Conservation (phyloP, 148 eudicot genomes). For the Diospyros kaki region DNA sequence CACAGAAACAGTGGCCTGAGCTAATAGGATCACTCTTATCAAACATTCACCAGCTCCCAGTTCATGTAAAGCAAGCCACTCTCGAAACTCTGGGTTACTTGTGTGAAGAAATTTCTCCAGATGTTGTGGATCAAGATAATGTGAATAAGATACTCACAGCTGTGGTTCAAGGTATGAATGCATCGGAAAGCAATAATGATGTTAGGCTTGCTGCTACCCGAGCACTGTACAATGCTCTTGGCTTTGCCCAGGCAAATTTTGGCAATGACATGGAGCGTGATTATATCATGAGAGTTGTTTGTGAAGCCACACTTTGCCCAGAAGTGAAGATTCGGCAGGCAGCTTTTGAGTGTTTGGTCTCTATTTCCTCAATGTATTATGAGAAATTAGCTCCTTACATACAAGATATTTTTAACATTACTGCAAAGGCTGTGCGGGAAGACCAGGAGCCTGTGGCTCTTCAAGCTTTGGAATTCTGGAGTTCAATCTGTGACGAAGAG, state of each 20-base stretch:
- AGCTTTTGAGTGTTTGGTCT: conserved; percentile 91
- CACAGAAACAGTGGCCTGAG: conserved; percentile 88
- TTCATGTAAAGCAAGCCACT: conserved; percentile 79
- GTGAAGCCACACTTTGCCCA: conserved; percentile 78
- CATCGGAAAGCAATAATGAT: conserved; percentile 21
- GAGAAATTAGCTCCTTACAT: conserved; percentile 89
- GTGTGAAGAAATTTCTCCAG: conserved; percentile 84
- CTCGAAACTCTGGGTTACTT: conserved; percentile 74
- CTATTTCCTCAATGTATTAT: conserved; percentile 81
- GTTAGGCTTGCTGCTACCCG: conserved; percentile 12
- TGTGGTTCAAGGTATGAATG: conserved; percentile 76
- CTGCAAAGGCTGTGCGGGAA: conserved; percentile 88
- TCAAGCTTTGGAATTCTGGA: conserved; percentile 96
- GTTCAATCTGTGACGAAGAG: conserved; percentile 94
- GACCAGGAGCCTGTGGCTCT: conserved; percentile 93
- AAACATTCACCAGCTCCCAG: conserved; percentile 63
- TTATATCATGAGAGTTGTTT: conserved; percentile 79
- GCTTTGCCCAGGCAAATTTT: conserved; percentile 12
- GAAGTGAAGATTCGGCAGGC: conserved; percentile 92
- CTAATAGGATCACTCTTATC: conserved; percentile 52
- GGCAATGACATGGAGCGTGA: neutral
- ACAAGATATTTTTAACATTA: conserved; percentile 80
- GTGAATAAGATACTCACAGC: conserved; percentile 83
- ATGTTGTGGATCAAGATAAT: conserved; percentile 75
- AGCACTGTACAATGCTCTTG: conserved; percentile 15